Base-by-base conservation (phyloP, 208 protist species). In the Naegleria gruberi region DNA sequence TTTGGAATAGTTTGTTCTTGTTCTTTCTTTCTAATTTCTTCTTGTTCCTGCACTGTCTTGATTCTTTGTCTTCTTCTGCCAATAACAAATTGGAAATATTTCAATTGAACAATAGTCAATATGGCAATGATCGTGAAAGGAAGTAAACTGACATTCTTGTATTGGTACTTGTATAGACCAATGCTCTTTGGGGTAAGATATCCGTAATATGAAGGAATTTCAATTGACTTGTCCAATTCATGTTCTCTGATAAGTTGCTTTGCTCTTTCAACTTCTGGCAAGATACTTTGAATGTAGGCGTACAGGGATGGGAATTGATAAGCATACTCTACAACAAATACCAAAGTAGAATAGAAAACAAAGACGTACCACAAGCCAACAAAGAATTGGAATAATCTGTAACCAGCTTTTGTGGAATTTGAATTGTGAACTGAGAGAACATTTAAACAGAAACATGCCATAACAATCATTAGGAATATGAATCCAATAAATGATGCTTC, bases 21-120 rank as follows among this genome's bases (percentile, higher is more conserved):
- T 23, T 65, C 30, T 23, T 65, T 65, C 30, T 65, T 10, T 30
- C 30, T 23, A 30, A 30, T 4, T 19, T 65, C 51, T 4, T 65
- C 30, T 4, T 65, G 51, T 41, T 51, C 43, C 4, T 51, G 47
- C 4, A 43, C 44, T 43, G 10, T 40, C 55, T 51, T 87, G 43
- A 30, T 87, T 40, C 43, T 46, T 1, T 87, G 0, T 46, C 6
- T 10, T 55, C 17, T 37, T 87, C 43, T 87, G 1, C 8, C 47
- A 51, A n/a, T 34, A 34, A 82, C 34, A 6, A 19, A 55, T 87
- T 87, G 41, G n/a, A 87, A 87, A 40, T 87, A 45, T 15, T 87
- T 87, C 12, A 87, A 55, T 17, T 87, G 82, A 55, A 87, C 40
- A 41, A 87, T 87, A 40, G 15, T 55, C 17, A 87, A 55, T 51